These are phyloP conservation scores for Monosporascus ibericus DNA, from an alignment of 2,329 filamentous ascomycete genomes.

Conservation along the genomic window DNA sequence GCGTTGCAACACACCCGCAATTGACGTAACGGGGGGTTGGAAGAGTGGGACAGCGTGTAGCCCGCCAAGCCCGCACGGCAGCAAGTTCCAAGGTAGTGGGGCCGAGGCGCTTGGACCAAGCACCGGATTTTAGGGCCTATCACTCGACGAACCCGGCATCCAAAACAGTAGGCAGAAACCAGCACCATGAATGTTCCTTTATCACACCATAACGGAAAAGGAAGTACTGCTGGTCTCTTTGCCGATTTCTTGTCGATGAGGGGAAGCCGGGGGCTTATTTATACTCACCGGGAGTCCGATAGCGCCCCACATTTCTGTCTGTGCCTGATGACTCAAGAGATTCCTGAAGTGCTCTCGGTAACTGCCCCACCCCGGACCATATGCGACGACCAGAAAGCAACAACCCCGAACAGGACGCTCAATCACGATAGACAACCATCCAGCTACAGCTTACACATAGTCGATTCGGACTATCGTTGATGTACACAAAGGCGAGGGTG, in stretches of 20 bases:
- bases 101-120: slow-evolving; percentile 9
- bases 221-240: slow-evolving; percentile 7
- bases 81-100: slow-evolving; percentile 2
- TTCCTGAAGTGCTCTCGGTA: too few species aligned
- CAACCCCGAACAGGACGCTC: not conserved
- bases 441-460: slow-evolving; percentile 3
- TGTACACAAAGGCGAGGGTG: slow-evolving; percentile 9
- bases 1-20: slow-evolving; percentile 13
- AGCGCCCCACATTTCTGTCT: slow-evolving; percentile 5
- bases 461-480: slow-evolving; percentile 1
- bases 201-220: slow-evolving; percentile 12
- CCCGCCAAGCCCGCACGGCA: not conserved
- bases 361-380: not conserved
- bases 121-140: slow-evolving; percentile 12
- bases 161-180: slow-evolving; percentile 10
- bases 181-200: slow-evolving; percentile 11
- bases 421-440: not conserved
- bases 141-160: slow-evolving; percentile 3
- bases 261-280: slow-evolving; percentile 25
- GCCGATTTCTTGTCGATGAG: slow-evolving; percentile 6
- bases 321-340: not conserved
- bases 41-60: not conserved
- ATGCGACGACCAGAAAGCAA: too few species aligned
- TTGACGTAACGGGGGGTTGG: slow-evolving; percentile 16
- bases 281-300: slow-evolving; percentile 19